Conservation (phyloP, 2,329 filamentous ascomycete genomes). For the Xylariales sp. region DNA sequence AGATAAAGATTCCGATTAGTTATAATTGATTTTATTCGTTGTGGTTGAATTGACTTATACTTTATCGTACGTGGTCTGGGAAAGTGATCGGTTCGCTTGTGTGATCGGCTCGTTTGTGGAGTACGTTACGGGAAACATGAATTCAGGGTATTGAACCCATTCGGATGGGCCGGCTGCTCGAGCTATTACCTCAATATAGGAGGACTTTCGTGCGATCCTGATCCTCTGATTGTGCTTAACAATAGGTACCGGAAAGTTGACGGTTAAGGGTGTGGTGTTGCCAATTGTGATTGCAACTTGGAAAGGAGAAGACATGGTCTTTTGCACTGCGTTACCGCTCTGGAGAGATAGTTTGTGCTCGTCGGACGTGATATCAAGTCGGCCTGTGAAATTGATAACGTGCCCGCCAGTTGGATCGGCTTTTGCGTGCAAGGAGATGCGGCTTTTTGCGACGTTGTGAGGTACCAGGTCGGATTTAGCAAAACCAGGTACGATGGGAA, state of each 20-base stretch:
- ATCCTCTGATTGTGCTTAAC: constrained; percentile 29
- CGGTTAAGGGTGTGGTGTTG: constrained; percentile 29
- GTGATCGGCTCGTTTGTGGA: too few species aligned
- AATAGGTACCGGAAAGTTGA: constrained; percentile 40
- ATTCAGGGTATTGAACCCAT: too few species aligned
- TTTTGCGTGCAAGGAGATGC: background rate
- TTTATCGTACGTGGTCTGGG: too few species aligned
- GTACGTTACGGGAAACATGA: too few species aligned
- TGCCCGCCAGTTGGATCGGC: background rate
- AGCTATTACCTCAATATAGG: constrained; percentile 41
- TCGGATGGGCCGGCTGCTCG: constrained; percentile 23
- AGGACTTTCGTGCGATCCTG: constrained; percentile 38
- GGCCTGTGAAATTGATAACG: background rate
- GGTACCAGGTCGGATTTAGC: background rate
- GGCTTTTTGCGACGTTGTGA: constrained; percentile 19
- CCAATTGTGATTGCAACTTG: background rate
- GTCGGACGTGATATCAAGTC: background rate
- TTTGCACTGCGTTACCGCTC: too few species aligned
- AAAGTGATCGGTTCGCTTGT: too few species aligned
- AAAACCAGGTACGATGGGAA: constrained; percentile 2
- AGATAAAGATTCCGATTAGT: too few species aligned
- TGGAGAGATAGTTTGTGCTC: background rate
- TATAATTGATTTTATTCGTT: too few species aligned
- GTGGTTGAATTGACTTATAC: too few species aligned
- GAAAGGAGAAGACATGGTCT: too few species aligned